Percentiles rank a stretch among this genome's conserved stretches.
phyloP scores from a whole-genome alignment of 2,329 filamentous ascomycete species.

The Claviceps monticola region DNA sequence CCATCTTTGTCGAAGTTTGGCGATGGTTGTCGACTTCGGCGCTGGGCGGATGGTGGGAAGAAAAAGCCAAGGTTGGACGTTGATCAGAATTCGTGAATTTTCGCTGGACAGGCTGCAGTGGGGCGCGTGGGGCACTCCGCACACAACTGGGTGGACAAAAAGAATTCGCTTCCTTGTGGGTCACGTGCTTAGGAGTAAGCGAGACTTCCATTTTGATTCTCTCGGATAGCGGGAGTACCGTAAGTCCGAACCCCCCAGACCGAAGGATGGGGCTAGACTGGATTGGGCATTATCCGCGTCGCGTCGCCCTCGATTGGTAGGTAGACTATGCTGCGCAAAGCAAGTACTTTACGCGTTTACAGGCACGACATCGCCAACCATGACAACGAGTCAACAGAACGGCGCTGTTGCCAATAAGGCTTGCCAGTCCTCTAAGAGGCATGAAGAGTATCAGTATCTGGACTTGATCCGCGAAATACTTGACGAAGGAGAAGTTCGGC shows the following conservation, averaged over 20 bases:
- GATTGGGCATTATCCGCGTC: background rate
- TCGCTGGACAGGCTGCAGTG: constrained; percentile 8
- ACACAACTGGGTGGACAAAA: background rate
- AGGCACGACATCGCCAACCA: background rate
- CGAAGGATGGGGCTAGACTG: background rate
- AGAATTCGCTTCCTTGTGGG: constrained; percentile 10
- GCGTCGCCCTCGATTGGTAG: background rate
- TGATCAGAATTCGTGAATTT: constrained; percentile 8
- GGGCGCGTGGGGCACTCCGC: constrained; percentile 4
- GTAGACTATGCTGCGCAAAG: background rate
- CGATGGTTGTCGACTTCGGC: constrained; percentile 16
- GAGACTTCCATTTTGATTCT: background rate
- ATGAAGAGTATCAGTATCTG: constrained; percentile 93
- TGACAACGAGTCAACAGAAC: constrained; percentile 1
- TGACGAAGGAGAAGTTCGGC: constrained; percentile 68
- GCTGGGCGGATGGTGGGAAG: constrained; percentile 16
- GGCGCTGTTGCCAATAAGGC: background rate
- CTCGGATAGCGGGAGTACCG: background rate
- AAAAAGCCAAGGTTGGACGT: constrained; percentile 5
- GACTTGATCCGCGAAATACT: constrained; percentile 79
- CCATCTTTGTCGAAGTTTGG: constrained; percentile 32
- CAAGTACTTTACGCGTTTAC: constrained; percentile 3
- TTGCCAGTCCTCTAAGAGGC: constrained; percentile 17
- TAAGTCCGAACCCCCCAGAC: background rate
- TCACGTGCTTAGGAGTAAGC: constrained; percentile 15